Conservation (phyloP, 352 stramenopile genomes). For the Phytopythium vexans region DNA sequence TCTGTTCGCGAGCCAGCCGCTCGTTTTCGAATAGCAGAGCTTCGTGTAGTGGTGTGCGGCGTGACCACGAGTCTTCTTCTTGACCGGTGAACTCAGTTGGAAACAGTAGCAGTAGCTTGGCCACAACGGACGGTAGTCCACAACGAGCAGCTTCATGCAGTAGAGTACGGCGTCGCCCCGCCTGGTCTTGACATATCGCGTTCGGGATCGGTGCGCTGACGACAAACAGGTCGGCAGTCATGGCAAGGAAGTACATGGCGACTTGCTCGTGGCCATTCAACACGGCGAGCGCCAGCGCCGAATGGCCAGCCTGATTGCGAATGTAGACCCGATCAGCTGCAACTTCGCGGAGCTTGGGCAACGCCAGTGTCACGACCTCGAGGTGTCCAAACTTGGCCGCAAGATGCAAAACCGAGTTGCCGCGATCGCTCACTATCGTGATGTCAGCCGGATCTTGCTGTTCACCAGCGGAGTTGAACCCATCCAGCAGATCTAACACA, state of each 20-base stretch:
- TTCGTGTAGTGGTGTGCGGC: conserved; percentile 47
- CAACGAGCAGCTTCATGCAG: conserved; percentile 44
- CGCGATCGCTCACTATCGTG: conserved; percentile 16
- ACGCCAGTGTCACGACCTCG: conserved; percentile 43
- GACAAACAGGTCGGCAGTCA: conserved; percentile 40
- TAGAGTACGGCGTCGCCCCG: conserved; percentile 30
- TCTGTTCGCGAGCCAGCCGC: conserved; percentile 9
- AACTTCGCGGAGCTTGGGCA: conserved; percentile 31
- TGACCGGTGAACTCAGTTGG: conserved; percentile 30
- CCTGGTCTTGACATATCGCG: conserved; percentile 3
- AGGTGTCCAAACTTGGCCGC: conserved; percentile 45
- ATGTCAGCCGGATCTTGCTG: conserved; percentile 30
- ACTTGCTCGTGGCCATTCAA: conserved; percentile 42
- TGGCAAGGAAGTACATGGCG: conserved; percentile 54
- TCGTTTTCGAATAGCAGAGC: conserved; percentile 19
- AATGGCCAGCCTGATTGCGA: conserved; percentile 33
- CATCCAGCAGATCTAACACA: conserved; percentile 63
- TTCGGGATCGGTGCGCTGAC: neutral
- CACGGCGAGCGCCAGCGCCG: conserved; percentile 49
- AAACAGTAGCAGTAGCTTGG: conserved; percentile 55
- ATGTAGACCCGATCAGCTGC: conserved; percentile 31
- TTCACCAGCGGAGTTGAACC: conserved; percentile 13
- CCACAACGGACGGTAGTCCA: conserved; percentile 34
- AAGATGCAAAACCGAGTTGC: conserved; percentile 52
- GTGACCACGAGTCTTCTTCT: conserved; percentile 42